phyloP scores from a whole-genome alignment of 1,139 yeast genomes.

The Pichia norvegensis region DNA sequence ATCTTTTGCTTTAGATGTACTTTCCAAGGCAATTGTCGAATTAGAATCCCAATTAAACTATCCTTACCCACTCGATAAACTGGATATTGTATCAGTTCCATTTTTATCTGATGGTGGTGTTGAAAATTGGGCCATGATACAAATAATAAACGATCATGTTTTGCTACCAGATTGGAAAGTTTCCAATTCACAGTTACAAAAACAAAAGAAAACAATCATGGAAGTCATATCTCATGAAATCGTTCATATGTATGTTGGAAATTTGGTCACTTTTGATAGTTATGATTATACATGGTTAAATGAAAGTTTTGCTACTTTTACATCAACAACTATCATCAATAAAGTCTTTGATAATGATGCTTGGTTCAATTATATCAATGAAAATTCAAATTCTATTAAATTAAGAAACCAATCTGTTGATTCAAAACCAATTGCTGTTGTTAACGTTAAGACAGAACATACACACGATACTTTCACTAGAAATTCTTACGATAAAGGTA shows the following conservation, averaged over 20 bases:
- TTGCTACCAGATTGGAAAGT: constrained; percentile 32
- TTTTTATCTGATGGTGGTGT: constrained; percentile 69
- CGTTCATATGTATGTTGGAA: constrained; percentile 75
- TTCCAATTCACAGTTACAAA: constrained; percentile 13
- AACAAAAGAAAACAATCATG: constrained; percentile 30
- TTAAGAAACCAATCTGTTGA: constrained; percentile 32
- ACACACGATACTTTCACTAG: constrained; percentile 46
- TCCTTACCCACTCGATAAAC: constrained; percentile 49
- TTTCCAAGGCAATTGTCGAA: constrained; percentile 40
- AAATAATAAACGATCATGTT: constrained; percentile 47
- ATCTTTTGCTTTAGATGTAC: constrained; percentile 38
- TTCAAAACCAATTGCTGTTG: constrained; percentile 27
- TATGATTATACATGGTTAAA: constrained; percentile 68
- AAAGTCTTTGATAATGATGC: constrained; percentile 23
- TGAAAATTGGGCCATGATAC: constrained; percentile 69
- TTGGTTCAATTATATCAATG: constrained; percentile 30
- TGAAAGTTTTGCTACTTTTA: constrained; percentile 61
- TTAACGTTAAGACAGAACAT: constrained; percentile 28
- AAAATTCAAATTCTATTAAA: constrained; percentile 36
- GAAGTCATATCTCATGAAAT: constrained; percentile 63
- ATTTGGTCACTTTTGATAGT: constrained; percentile 53
- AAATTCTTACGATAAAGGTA: constrained; percentile 58
- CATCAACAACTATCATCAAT: constrained; percentile 31
- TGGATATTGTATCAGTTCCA: constrained; percentile 62
- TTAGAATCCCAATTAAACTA: constrained; percentile 36